Percentiles rank a stretch among this genome's conserved stretches.
These are phyloP conservation scores for Tremella fuciformis DNA, from an alignment of 768 basidiomycete species.

Conservation along the genomic window DNA sequence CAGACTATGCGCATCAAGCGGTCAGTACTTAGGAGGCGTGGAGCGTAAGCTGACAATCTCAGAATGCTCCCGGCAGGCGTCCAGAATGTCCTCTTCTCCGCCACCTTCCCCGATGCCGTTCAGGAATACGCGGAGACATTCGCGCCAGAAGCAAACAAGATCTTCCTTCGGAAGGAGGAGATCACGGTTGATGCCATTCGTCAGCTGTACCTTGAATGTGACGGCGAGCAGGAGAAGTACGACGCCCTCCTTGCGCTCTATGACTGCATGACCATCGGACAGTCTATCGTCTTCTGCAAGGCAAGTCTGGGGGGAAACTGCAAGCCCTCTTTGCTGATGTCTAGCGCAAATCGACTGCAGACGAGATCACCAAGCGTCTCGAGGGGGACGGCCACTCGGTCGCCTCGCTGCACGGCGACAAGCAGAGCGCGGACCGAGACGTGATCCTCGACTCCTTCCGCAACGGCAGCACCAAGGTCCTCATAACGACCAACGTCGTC, in stretches of 20 bases:
- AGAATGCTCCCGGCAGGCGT: constrained; percentile 49
- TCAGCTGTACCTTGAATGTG: constrained; percentile 98
- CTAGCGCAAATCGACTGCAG: constrained; percentile 79
- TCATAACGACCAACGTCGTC: constrained; percentile 98
- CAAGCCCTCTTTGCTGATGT: constrained; percentile 11
- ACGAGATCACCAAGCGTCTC: constrained; percentile 87
- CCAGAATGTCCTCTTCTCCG: constrained; percentile 95
- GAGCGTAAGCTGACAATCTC: constrained; percentile 54
- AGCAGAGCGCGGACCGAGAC: constrained; percentile 86
- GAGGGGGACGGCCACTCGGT: constrained; percentile 91
- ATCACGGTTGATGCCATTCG: constrained; percentile 89
- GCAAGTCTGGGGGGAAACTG: constrained; percentile 54
- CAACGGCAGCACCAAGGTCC: constrained; percentile 90
- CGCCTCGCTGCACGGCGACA: constrained; percentile 89
- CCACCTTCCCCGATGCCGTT: constrained; percentile 94
- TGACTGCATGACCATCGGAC: constrained; percentile 85
- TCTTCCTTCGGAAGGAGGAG: constrained; percentile 89
- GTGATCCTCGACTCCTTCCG: constrained; percentile 90
- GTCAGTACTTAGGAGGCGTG: constrained; percentile 55
- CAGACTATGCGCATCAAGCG: constrained; percentile 92
- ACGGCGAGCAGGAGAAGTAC: constrained; percentile 85
- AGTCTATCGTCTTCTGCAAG: constrained; percentile 97
- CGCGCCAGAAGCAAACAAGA: constrained; percentile 92
- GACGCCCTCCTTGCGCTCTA: constrained; percentile 90
- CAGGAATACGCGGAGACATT: constrained; percentile 87